Base-by-base conservation (phyloP, 1,284 basidiomycete genomes). In the Naganishia sp. region DNA sequence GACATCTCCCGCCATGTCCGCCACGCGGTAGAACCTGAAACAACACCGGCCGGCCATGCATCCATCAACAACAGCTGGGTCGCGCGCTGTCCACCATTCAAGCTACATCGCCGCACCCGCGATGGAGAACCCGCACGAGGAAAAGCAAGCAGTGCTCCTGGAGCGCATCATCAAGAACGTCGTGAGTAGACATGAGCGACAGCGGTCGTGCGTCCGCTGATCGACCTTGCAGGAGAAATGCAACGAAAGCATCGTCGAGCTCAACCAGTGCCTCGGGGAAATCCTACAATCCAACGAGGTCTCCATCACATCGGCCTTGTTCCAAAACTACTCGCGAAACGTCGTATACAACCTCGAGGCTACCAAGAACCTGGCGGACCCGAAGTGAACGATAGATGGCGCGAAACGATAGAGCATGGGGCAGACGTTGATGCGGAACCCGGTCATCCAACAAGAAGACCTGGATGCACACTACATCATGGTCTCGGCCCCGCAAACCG, bases 61-160 rank as follows among this genome's bases (percentile, higher is more conserved):
- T 11, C 28, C 50, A 53, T 33, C 50, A 54, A 42, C 36, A 28
- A 54, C 6, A n/a, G 25, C n/a, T 23, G 5, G 21, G 10, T 10
- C 25, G 25, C 1, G 25, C n/a, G 31, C 16, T 16, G 25, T 36
- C n/a, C 16, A 13, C 55, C 28, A 44, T 23, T 3, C 28, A 15
- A 15, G 18, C 18, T 10, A 11, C 46, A 50, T 45, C n/a, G 46
- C 65, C 42, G n/a, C 59, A 55, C 10, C 13, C 21, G 33, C 55
- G 56, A 93, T 94, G 91, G 90, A 93, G 80, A 93, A 92, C 77
- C 91, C 90, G 31, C 90, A 95, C 75, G 90, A 92, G 69, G 91
- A 94, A 78, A 84, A 90, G 68, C 93, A 96, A 77, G 90, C 90
- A 42, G 86, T 93, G 45, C 84, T 95, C 42, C 83, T 95, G 3